Evolutionary conservation across 345 rosid genomes (phyloP).

Genomic region (Litchi chinensis): DNA sequence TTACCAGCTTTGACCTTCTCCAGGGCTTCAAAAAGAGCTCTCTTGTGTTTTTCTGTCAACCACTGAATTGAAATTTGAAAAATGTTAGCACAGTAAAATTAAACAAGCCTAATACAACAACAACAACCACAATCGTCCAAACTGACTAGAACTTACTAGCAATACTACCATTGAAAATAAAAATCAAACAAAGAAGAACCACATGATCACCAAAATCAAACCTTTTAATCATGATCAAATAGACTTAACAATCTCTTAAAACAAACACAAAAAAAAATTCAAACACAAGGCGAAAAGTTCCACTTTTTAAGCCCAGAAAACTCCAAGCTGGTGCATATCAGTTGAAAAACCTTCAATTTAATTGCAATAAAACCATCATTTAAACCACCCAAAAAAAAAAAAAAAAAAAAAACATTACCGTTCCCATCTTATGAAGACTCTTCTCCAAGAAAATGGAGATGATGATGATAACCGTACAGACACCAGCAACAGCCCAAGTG

Average conservation of each 20-base stretch:
- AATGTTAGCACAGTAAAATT: not conserved
- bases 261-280: not conserved
- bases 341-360: not conserved
- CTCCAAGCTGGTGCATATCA: not conserved
- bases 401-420: conserved; percentile 26
- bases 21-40: conserved; percentile 78
- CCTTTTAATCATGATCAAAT: not conserved
- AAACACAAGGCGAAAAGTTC: not conserved
- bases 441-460: conserved; percentile 74
- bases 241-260: not conserved
- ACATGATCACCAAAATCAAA: not conserved
- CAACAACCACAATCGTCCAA: not conserved
- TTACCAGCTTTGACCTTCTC: conserved; percentile 89
- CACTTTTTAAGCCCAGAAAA: not conserved
- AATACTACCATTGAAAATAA: not conserved
- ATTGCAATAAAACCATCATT: not conserved
- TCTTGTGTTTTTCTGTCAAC: conserved; percentile 80
- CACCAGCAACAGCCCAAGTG: conserved; percentile 91
- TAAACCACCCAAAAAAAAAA: not conserved
- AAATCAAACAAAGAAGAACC: not conserved
- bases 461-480: conserved; percentile 77
- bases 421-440: conserved; percentile 75
- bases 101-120: not conserved
- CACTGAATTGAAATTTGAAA: conserved; percentile 43
- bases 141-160: not conserved